These are phyloP conservation scores for Mycena venus DNA, from an alignment of 768 basidiomycete species.

Conservation along the genomic window DNA sequence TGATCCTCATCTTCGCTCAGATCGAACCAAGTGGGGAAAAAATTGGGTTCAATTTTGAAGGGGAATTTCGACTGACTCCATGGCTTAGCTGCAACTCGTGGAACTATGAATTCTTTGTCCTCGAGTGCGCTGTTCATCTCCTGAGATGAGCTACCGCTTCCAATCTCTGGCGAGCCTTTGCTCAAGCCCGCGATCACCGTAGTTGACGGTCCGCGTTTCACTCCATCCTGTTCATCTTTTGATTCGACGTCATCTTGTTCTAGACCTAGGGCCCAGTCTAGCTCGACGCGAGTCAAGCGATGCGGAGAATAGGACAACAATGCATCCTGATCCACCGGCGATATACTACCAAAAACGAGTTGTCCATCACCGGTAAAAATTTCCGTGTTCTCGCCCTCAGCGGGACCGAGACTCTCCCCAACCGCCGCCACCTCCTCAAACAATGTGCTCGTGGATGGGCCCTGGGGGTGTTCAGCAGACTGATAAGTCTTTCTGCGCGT, in stretches of 20 bases:
- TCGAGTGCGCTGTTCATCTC: background rate
- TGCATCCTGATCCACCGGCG: background rate
- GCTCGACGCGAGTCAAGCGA: background rate
- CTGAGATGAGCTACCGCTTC: background rate
- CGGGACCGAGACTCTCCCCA: background rate
- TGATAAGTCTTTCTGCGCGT: background rate
- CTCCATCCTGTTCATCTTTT: background rate
- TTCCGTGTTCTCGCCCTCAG: background rate
- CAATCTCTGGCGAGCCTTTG: background rate
- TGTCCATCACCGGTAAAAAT: background rate
- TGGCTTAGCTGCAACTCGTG: background rate
- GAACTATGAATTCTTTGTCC: background rate
- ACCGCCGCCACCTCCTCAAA: conserved; percentile 10
- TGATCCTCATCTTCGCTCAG: background rate
- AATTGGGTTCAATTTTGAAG: background rate
- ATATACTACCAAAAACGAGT: background rate
- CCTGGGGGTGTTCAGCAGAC: background rate
- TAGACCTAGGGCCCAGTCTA: background rate
- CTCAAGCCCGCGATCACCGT: background rate
- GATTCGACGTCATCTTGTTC: background rate
- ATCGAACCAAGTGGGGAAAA: conserved; percentile 2
- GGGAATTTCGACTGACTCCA: background rate
- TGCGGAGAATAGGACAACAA: background rate
- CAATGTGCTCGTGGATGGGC: background rate
- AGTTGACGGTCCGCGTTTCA: too few relatives aligned